A percentile compares a stretch with the other conserved stretches of the same genome.
Evolutionary conservation across 441 rosid genomes (phyloP).

Genomic region (Brassica balearica): DNA sequence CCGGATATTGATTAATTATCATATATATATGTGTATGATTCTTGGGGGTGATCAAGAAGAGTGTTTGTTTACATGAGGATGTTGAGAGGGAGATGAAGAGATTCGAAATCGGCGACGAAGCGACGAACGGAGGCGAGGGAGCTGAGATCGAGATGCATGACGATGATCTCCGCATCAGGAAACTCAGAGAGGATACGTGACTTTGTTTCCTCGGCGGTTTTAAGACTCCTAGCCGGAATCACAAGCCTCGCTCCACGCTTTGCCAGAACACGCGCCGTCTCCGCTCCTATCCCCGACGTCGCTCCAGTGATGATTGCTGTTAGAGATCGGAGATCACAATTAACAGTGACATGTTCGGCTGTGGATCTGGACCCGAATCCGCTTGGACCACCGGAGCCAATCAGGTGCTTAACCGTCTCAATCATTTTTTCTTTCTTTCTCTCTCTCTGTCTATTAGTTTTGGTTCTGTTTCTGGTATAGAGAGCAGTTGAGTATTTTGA

Average conservation of each 20-base stretch:
- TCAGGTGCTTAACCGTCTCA: slow-evolving; percentile 72
- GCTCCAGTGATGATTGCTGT: slow-evolving; percentile 96
- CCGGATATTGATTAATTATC: not conserved
- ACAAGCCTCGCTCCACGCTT: slow-evolving; percentile 81
- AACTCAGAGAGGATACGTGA: slow-evolving; percentile 72
- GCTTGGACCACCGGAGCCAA: slow-evolving; percentile 75
- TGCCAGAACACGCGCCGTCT: slow-evolving; percentile 85
- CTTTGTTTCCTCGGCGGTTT: slow-evolving; percentile 83
- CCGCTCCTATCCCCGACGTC: slow-evolving; percentile 96
- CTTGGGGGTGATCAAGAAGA: not conserved
- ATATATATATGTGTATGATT: not conserved
- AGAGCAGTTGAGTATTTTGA: slow-evolving; percentile 30
- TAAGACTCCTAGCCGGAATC: slow-evolving; percentile 77
- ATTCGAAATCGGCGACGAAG: slow-evolving; percentile 72
- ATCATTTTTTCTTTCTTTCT: slow-evolving; percentile 50
- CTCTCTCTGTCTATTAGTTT: not conserved
- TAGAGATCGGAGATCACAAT: slow-evolving; percentile 59
- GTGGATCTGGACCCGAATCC: slow-evolving; percentile 89
- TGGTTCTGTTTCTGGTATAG: not conserved
- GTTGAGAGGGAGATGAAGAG: slow-evolving; percentile 75
- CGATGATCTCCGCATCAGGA: slow-evolving; percentile 66
- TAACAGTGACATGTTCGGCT: slow-evolving; percentile 70
- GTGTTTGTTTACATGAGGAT: slow-evolving; percentile 54
- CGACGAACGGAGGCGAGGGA: slow-evolving; percentile 75
- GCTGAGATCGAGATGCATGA: slow-evolving; percentile 88